Base-by-base conservation (phyloP, 2,329 filamentous ascomycete genomes). In the Blastomyces parvus region DNA sequence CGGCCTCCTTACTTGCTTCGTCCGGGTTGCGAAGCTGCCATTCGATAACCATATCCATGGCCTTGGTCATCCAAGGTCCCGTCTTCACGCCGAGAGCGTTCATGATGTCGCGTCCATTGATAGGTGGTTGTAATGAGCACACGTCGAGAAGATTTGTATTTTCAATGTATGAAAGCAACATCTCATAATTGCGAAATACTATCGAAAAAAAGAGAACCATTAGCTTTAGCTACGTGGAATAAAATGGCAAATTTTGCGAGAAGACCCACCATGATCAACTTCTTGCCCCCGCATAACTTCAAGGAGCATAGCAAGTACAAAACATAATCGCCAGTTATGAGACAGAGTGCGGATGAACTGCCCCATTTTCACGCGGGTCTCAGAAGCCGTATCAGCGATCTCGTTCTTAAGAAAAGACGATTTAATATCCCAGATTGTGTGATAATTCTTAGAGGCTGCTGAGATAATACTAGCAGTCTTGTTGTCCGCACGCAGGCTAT, bases 11-110 rank as follows among this genome's bases (percentile, higher is more conserved):
- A 66, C 92, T 87, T 3, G 81, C 84, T 63, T 79, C 80, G 3
- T 81, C 81, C 0, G 91, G 90, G 71, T 97, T 86, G 46, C 90
- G 83, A 61, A 97, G 82, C 75, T 97, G 94, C 91, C 92, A 97
- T 65, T 86, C 86, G 75, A 95, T 84, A 65, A 90, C 89, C 3
- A 91, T 80, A 40, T 95, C 88, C 57, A 96, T 78, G 3, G 91
- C 91, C 56, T 82, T 81, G 62, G 85, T 85, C 82, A 95, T 88
- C 93, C 93, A 97, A n/a, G 81, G 86, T 0, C 89, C 87, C 66
- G 85, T 86, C n/a, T 83, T 77, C 0, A 82, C 84, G 22, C 76
- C 78, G 3, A 97, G 80, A 3, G 84, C 85, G 66, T 86, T 82
- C 22, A 86, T 84, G 25, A 97, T 82, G 61, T 87, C 80, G 48